Evolutionary conservation across 176 grass and related monocot genomes (phyloP), one percentile per base, ranked within the genome.

Genomic region (Zoysia pacifica): DNA sequence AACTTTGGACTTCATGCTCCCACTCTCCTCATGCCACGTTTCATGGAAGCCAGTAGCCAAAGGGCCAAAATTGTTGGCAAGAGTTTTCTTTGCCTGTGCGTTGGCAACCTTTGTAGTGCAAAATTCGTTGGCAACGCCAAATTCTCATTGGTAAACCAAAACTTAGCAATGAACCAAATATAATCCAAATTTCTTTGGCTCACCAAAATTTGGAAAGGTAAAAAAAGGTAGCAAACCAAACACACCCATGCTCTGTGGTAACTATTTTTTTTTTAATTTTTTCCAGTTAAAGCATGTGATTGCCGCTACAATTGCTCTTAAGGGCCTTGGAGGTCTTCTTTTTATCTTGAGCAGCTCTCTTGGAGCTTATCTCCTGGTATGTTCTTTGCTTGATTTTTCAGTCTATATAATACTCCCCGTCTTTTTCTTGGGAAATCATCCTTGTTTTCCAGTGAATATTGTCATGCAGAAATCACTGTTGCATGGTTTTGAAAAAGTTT

Each of bases 321-420:
- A 94, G 83, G 92, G 95, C 18, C 74, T 93, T 20, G 95, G 95
- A 76, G 87, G 95, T 69, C 92, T 98, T 10, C 92, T 98, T 20
- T 98, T 98, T 72, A 98, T 98, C 50, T 65, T 98, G 44, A 93
- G 95, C 74, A 93, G 90, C 76, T 93, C 92, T 28, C 59, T 98
- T 1, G 95, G 95, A 48, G 95, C 95, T 41, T 89, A 91, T 66
- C 88, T 98, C 45, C 85, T 98, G 95, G 95, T 98, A 62, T 64
- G 55, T 90, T 43, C 50, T 77, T 61, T 68, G 15, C 9, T 49
- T 35, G 46, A 37, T 15, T 38, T 81, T 7, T 42, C 43, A 65
- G 10, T 74, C 18, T 76, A 50, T 85, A 70, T 80, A 36, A 60
- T 9, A 3, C 10, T 28, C n/a, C 8, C 7, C 1, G 19, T 28